Conservation (phyloP, 2,329 filamentous ascomycete genomes). For the Gnomoniopsis sp. region DNA sequence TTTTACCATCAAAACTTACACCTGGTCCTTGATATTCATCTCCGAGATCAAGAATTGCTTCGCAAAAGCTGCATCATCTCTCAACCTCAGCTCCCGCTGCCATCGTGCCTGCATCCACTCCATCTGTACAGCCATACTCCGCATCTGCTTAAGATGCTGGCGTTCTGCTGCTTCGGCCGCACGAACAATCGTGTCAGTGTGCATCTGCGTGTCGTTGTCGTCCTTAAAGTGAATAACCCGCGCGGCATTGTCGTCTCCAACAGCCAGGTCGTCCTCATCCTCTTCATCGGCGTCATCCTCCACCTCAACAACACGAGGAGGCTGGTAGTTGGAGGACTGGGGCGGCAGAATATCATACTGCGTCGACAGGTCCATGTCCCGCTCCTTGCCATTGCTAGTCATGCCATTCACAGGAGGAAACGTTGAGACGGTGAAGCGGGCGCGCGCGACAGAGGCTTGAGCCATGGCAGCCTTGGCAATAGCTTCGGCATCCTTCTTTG, state of each 20-base stretch:
- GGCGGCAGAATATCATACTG: background rate
- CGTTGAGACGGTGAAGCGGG: slow-evolving; percentile 14
- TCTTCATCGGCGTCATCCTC: slow-evolving; percentile 22
- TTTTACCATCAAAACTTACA: slow-evolving; percentile 3
- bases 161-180: slow-evolving; percentile 61
- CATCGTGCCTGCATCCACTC: slow-evolving; percentile 83
- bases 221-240: slow-evolving; percentile 20
- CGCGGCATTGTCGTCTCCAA: slow-evolving; percentile 15
- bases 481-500: slow-evolving; percentile 34
- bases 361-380: background rate
- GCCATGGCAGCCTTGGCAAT: slow-evolving; percentile 23
- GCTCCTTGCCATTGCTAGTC: slow-evolving; percentile 12
- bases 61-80: slow-evolving; percentile 76
- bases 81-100: slow-evolving; percentile 75
- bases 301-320: slow-evolving; percentile 25
- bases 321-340: slow-evolving; percentile 16
- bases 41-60: slow-evolving; percentile 81
- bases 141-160: slow-evolving; percentile 70
- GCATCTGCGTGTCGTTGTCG: slow-evolving; percentile 39
- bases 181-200: slow-evolving; percentile 57
- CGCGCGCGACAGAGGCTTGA: slow-evolving; percentile 17
- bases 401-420: background rate
- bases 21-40: slow-evolving; percentile 69
- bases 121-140: slow-evolving; percentile 84
- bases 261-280: slow-evolving; percentile 13